phyloP scores from a whole-genome alignment of 306 rosid species.

The Vigna trinervia region DNA sequence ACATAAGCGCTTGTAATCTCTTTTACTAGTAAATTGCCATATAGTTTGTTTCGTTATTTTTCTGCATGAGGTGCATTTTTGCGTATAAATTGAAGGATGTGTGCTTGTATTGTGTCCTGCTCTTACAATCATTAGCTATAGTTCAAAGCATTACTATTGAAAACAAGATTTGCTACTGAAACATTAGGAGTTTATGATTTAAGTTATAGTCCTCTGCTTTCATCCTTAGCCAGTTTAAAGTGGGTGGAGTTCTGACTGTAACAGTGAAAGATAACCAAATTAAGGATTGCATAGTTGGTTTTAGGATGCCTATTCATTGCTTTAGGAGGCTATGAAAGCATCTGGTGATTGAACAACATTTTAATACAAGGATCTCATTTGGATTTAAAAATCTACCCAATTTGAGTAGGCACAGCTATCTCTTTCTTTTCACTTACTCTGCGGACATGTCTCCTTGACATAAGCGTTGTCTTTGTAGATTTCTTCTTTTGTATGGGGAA shows the following conservation, averaged over 20 bases:
- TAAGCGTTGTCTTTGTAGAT: background rate
- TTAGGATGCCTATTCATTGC: conserved; percentile 16
- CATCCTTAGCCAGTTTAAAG: conserved; percentile 14
- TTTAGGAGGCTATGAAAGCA: conserved; percentile 11
- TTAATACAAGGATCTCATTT: background rate
- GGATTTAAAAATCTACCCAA: background rate
- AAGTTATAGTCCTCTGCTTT: conserved; percentile 24
- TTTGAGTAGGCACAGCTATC: conserved; percentile 26
- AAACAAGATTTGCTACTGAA: conserved; percentile 15
- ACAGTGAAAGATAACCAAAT: background rate
- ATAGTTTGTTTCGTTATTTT: conserved; percentile 21
- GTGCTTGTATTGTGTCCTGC: conserved; percentile 24
- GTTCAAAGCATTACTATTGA: conserved; percentile 20
- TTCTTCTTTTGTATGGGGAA: conserved; percentile 25
- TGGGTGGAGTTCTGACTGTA: conserved; percentile 8
- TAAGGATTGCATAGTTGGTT: conserved; percentile 9
- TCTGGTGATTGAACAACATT: background rate
- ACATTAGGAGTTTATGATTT: conserved; percentile 35
- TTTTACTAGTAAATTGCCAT: conserved; percentile 4
- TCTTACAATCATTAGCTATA: conserved; percentile 5
- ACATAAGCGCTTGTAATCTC: background rate
- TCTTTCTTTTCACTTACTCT: conserved; percentile 7
- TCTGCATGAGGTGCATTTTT: conserved; percentile 14
- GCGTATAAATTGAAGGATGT: background rate
- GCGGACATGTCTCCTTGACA: background rate